Evolutionary conservation across 257 asterid genomes (phyloP).

Genomic region (Datura wrightii): DNA sequence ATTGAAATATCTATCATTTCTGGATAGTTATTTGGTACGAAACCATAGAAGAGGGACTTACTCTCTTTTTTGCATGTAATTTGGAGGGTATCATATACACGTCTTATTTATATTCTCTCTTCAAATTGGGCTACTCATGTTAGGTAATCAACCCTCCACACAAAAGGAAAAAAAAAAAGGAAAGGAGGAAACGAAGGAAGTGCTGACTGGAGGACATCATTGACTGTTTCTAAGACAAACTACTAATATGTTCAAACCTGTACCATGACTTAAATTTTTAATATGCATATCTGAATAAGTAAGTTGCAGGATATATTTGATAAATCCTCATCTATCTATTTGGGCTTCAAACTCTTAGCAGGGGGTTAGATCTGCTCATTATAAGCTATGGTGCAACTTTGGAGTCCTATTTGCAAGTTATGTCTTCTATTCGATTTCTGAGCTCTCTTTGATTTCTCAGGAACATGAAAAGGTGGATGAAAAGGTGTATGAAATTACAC

Average conservation of each 20-base stretch:
- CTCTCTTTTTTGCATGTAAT: not conserved
- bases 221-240: not conserved
- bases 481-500: conserved; percentile 75
- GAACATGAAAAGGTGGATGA: conserved; percentile 54
- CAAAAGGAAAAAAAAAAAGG: too few relatives aligned
- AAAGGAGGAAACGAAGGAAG: not conserved
- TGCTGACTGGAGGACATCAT: not conserved
- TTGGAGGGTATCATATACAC: not conserved
- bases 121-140: not conserved
- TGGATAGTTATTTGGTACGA: not conserved
- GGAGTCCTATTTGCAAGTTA: not conserved
- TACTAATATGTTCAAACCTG: not conserved
- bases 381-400: not conserved
- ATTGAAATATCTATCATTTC: not conserved
- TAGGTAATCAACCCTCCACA: not conserved
- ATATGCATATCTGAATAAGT: not conserved
- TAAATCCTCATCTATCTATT: not conserved
- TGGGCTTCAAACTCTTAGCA: not conserved
- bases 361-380: not conserved
- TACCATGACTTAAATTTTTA: not conserved
- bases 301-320: not conserved
- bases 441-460: conserved; percentile 44
- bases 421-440: not conserved
- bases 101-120: not conserved
- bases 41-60: not conserved